phyloP scores from a whole-genome alignment of 2,329 filamentous ascomycete species.

The Arthrobotrys entomopaga region DNA sequence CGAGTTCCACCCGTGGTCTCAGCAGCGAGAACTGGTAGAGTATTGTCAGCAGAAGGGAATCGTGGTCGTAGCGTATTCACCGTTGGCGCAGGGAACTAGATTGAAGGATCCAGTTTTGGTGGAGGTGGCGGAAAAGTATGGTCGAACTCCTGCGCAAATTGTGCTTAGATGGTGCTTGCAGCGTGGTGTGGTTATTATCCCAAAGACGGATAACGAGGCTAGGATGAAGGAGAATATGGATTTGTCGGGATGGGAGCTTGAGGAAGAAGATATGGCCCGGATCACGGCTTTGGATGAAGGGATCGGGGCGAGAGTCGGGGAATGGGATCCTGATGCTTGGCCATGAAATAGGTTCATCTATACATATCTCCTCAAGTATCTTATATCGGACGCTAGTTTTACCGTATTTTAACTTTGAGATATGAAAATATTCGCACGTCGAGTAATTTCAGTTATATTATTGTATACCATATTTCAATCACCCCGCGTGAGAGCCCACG shows the following conservation, averaged over 20 bases:
- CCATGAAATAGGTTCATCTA: conserved; percentile 5
- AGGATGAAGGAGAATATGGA: conserved; percentile 73
- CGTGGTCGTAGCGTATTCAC: conserved; percentile 81
- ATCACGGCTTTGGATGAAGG: conserved; percentile 42
- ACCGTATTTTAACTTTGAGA: too few relatives aligned
- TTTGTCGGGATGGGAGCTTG: conserved; percentile 64
- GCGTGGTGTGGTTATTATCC: conserved; percentile 76
- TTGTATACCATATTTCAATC: too few relatives aligned
- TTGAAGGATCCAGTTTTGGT: conserved; percentile 75
- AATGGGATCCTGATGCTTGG: conserved; percentile 51
- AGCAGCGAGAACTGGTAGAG: conserved; percentile 71
- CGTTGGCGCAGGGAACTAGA: conserved; percentile 75
- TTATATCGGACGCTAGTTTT: too few relatives aligned
- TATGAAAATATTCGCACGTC: too few relatives aligned
- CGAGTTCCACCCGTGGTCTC: conserved; percentile 85
- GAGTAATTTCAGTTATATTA: too few relatives aligned
- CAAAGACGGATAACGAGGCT: conserved; percentile 74
- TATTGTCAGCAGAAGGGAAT: conserved; percentile 75
- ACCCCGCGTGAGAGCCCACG: too few relatives aligned
- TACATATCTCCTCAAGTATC: too few relatives aligned
- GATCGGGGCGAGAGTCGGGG: conserved; percentile 28
- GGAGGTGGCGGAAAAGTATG: conserved; percentile 74
- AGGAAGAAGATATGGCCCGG: conserved; percentile 35
- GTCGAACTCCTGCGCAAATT: conserved; percentile 76
- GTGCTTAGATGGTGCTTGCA: conserved; percentile 82